Evolutionary conservation across 495 filamentous ascomycete genomes (phyloP).

Genomic region (Cryomyces minteri): DNA sequence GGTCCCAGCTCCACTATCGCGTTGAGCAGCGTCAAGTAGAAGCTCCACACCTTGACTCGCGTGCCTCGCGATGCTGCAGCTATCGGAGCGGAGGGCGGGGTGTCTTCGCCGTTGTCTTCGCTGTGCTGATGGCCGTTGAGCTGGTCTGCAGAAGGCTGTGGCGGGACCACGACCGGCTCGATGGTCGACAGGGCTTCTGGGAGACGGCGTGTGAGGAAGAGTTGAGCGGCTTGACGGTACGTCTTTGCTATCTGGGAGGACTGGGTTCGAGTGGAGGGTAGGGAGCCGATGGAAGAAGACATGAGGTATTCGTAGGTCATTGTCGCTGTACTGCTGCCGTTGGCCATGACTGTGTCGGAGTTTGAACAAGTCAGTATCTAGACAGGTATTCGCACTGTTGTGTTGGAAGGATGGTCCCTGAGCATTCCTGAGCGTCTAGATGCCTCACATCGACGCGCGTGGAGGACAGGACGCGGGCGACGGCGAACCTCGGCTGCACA

Average conservation of each 20-base stretch:
- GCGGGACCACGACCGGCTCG: slow-evolving; percentile 50
- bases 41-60: slow-evolving; percentile 88
- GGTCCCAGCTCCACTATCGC: slow-evolving; percentile 70
- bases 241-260: slow-evolving; percentile 56
- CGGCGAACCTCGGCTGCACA: too few relatives aligned
- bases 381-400: too few relatives aligned
- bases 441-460: too few relatives aligned
- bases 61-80: slow-evolving; percentile 53
- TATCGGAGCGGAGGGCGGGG: slow-evolving; percentile 40
- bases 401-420: too few relatives aligned
- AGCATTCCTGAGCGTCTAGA: too few relatives aligned
- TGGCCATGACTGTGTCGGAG: neutral
- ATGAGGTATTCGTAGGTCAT: slow-evolving; percentile 24
- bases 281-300: slow-evolving; percentile 29
- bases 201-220: slow-evolving; percentile 83
- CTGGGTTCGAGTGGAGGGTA: slow-evolving; percentile 34
- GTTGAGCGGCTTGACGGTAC: slow-evolving; percentile 75
- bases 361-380: too few relatives aligned
- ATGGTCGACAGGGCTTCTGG: slow-evolving; percentile 73
- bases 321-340: neutral
- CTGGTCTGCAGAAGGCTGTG: slow-evolving; percentile 9
- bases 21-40: slow-evolving; percentile 87
- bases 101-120: slow-evolving; percentile 11
- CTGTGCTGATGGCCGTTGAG: slow-evolving; percentile 21
- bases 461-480: too few relatives aligned